Evolutionary conservation across 768 basidiomycete species (phyloP).

Genomic region (Suillus discolor): DNA sequence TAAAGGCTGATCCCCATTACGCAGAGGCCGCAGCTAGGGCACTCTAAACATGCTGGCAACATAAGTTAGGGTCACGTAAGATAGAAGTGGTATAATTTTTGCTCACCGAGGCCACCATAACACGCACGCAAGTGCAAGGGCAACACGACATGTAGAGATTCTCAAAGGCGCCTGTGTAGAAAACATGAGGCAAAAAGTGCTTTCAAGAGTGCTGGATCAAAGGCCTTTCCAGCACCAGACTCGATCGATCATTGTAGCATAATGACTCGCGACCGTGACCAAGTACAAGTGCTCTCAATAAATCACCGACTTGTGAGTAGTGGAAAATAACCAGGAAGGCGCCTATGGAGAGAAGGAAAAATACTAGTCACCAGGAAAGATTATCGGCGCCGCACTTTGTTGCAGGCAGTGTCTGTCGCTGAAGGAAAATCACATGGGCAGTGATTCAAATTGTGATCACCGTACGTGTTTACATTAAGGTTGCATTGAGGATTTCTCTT

Average conservation of each 20-base stretch:
- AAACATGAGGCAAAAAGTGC: background rate
- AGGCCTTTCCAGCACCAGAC: slow-evolving; percentile 63
- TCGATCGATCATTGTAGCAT: slow-evolving; percentile 45
- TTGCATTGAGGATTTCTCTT: slow-evolving; percentile 24
- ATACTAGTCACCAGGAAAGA: slow-evolving; percentile 33
- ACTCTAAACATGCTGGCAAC: slow-evolving; percentile 59
- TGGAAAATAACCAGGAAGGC: slow-evolving; percentile 31
- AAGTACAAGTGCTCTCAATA: slow-evolving; percentile 24
- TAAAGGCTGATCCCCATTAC: slow-evolving; percentile 45
- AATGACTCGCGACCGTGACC: slow-evolving; percentile 33
- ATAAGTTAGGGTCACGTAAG: background rate
- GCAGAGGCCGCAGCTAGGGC: slow-evolving; percentile 68
- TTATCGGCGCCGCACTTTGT: slow-evolving; percentile 32
- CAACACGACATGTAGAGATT: slow-evolving; percentile 63
- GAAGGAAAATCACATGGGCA: slow-evolving; percentile 24
- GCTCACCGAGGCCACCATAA: slow-evolving; percentile 64
- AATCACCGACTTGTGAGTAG: slow-evolving; percentile 30
- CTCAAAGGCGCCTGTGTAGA: slow-evolving; percentile 47
- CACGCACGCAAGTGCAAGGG: slow-evolving; percentile 74
- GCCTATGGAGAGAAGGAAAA: slow-evolving; percentile 34
- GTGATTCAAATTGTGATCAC: slow-evolving; percentile 14
- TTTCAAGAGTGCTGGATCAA: slow-evolving; percentile 7
- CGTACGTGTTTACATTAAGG: slow-evolving; percentile 26
- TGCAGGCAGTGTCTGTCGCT: slow-evolving; percentile 30
- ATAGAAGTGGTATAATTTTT: background rate